These are phyloP conservation scores for Hymenoscyphus albidus DNA, from an alignment of 2,329 filamentous ascomycete genomes.

Conservation along the genomic window DNA sequence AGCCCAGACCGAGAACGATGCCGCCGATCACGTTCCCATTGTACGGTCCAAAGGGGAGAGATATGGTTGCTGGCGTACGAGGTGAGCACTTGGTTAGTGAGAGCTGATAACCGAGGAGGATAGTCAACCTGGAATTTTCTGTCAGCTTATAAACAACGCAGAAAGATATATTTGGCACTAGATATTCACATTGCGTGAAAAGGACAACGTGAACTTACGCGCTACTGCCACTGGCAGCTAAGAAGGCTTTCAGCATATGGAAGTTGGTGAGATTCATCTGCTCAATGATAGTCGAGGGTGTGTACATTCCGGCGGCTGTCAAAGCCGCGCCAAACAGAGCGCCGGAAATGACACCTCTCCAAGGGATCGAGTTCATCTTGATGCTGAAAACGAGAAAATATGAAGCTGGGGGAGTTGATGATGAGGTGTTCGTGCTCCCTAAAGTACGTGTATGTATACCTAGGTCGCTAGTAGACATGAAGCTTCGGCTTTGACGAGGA, in stretches of 20 bases:
- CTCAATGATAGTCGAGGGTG: constrained; percentile 54
- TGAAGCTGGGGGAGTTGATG: background rate
- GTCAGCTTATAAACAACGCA: background rate
- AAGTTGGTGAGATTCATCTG: constrained; percentile 60
- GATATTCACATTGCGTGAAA: too few relatives aligned
- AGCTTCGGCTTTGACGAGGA: background rate
- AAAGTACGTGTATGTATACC: background rate
- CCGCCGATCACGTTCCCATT: constrained; percentile 65
- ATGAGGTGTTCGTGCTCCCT: background rate
- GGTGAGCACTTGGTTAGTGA: constrained; percentile 40
- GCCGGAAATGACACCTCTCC: constrained; percentile 38
- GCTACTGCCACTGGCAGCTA: constrained; percentile 59
- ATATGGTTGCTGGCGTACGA: constrained; percentile 43
- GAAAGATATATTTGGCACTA: background rate
- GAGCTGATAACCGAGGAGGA: constrained; percentile 43
- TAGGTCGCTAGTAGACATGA: background rate
- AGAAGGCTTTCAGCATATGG: constrained; percentile 63
- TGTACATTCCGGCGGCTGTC: constrained; percentile 55
- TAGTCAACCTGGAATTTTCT: constrained; percentile 39
- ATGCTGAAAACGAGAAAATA: background rate
- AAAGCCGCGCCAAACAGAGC: constrained; percentile 60
- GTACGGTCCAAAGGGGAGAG: constrained; percentile 44
- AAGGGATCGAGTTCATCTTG: constrained; percentile 6
- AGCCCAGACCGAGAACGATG: constrained; percentile 56
- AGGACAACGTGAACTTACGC: constrained; percentile 43